Evolutionary conservation across 768 basidiomycete genomes (phyloP), one percentile per base, ranked within the genome.

Genomic region (Termitomyces bulborhizus): DNA sequence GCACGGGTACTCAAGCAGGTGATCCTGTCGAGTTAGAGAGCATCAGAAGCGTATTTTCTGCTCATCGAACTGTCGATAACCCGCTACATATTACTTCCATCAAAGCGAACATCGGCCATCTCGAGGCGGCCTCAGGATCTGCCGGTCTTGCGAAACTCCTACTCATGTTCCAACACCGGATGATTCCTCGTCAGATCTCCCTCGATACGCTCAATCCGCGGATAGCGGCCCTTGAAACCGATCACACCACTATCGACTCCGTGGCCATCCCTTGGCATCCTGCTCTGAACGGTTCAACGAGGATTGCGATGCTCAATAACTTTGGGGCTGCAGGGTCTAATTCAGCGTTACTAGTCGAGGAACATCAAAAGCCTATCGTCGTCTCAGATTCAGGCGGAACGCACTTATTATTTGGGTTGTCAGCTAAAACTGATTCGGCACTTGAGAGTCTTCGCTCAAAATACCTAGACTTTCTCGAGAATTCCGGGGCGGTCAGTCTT

Each of bases 301-400:
- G 85, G 6, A 57, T 82, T 6, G 85, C 84, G 1, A 59, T 89
- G 26, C 69, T 90, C 53, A 88, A 87, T 61, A 90, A 88, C 60
- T 90, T 87, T 60, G 88, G 88, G 18, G 87, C 87, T 0, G 76
- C 86, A 24, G 88, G 88, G 0, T 87, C 86, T 7, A 89, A 89
- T 56, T 75, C 78, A 2, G 79, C 84, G 0, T 61, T 88, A 12
- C 46, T 89, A 6, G 60, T 89, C 3, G 83, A 88, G 59, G 86
- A 88, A 60, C 67, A 63, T 9, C 59, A 55, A 1, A n/a, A 46
- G 3, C 36, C 52, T 6, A 12, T 16, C 8, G 12, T 18, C 2
- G 11, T 48, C 7, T 24, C 50, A 0, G 34, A 18, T 13, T 37
- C 52, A 0, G 55, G 56, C 6, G 56, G 48, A 4, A 57, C 54